Conservation (phyloP, 1,139 yeast species). For the Kodamaea sp. region DNA sequence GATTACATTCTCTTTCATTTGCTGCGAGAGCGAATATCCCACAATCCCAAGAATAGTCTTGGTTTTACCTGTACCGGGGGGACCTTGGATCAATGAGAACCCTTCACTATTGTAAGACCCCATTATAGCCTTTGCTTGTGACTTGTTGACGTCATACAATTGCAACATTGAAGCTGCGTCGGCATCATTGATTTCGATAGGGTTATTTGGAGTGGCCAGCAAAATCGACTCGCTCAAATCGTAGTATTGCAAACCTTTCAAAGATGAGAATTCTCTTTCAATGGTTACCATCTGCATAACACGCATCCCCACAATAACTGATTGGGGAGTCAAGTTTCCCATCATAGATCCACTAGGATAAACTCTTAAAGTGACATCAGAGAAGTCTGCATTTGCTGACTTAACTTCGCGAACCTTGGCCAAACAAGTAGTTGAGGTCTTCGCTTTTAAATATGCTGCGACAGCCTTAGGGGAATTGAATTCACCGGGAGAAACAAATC, state of each 20-base stretch:
- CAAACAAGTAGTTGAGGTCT: slow-evolving; percentile 52
- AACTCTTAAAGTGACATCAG: slow-evolving; percentile 76
- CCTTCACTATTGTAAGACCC: slow-evolving; percentile 72
- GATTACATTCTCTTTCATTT: slow-evolving; percentile 30
- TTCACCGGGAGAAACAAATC: slow-evolving; percentile 38
- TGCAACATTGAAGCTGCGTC: slow-evolving; percentile 43
- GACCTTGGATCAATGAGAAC: slow-evolving; percentile 92
- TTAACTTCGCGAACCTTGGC: slow-evolving; percentile 80
- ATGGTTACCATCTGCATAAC: slow-evolving; percentile 87
- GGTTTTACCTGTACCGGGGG: slow-evolving; percentile 98
- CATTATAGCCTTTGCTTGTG: slow-evolving; percentile 88
- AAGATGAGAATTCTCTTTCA: slow-evolving; percentile 88
- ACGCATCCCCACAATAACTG: slow-evolving; percentile 64
- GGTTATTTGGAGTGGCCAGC: slow-evolving; percentile 59
- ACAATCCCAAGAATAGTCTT: slow-evolving; percentile 92
- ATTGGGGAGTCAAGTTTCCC: slow-evolving; percentile 61
- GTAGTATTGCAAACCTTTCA: slow-evolving; percentile 79
- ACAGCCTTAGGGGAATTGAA: slow-evolving; percentile 17
- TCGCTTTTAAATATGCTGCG: slow-evolving; percentile 28
- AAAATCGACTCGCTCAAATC: slow-evolving; percentile 68
- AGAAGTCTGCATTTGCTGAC: slow-evolving; percentile 59
- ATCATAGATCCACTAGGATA: slow-evolving; percentile 51
- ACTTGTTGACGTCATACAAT: slow-evolving; percentile 67
- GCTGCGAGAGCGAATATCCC: slow-evolving; percentile 62
- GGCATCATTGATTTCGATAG: slow-evolving; percentile 32